Percentiles rank a stretch among this genome's conserved stretches.
Conservation (phyloP, 495 filamentous ascomycete species). For the Staphylotrichum longicolle region DNA sequence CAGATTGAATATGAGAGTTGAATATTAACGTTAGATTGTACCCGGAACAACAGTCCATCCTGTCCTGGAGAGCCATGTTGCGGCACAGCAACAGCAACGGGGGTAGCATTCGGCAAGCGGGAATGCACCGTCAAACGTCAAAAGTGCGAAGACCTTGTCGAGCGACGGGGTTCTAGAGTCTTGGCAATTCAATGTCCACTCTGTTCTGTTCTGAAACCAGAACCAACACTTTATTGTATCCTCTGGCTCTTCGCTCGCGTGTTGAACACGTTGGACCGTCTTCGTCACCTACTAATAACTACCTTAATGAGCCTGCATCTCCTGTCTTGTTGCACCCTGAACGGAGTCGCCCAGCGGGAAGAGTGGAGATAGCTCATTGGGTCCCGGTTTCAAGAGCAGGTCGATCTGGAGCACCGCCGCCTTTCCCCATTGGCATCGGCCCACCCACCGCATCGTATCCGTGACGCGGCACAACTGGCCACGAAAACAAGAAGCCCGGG, state of each 20-base stretch:
- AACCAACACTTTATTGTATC: neutral
- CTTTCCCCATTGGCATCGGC: too few relatives aligned
- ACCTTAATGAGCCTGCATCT: too few relatives aligned
- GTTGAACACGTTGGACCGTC: neutral
- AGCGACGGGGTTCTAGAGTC: neutral
- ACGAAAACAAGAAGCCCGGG: neutral
- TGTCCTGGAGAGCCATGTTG: too few relatives aligned
- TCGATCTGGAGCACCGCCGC: neutral
- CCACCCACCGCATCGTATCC: neutral
- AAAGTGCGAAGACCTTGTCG: neutral
- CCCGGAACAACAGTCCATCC: too few relatives aligned
- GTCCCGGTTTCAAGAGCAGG: neutral
- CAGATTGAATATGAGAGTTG: too few relatives aligned
- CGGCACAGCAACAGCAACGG: too few relatives aligned
- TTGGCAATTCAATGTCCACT: slow-evolving; percentile 16
- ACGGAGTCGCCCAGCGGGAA: neutral
- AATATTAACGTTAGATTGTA: too few relatives aligned
- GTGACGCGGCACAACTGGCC: slow-evolving; percentile 10
- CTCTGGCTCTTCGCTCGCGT: neutral
- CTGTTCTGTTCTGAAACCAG: slow-evolving; percentile 1
- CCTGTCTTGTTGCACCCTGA: neutral
- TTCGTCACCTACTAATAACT: too few relatives aligned
- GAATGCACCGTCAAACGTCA: neutral
- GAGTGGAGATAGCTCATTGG: neutral
- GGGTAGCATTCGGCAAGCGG: too few relatives aligned